A percentile compares a stretch with the other conserved stretches of the same genome.
phyloP scores from a whole-genome alignment of 2,329 filamentous ascomycete genomes.

The Colletotrichum ledebouriae region DNA sequence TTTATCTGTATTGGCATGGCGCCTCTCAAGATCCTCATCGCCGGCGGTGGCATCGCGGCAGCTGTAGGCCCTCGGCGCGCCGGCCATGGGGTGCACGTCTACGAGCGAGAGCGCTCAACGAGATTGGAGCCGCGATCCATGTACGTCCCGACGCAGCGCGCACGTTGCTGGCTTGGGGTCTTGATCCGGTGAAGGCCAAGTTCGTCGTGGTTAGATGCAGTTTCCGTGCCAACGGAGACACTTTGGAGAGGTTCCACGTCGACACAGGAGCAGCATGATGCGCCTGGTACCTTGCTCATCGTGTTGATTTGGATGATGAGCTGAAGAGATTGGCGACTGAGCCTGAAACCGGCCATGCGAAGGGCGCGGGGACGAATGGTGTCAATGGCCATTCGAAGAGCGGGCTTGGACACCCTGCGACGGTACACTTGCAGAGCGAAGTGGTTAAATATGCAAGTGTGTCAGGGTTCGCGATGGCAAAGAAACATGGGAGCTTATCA shows the following conservation, averaged over 20 bases:
- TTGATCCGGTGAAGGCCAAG: slow-evolving; percentile 48
- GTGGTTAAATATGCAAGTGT: slow-evolving; percentile 48
- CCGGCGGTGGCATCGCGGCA: slow-evolving; percentile 53
- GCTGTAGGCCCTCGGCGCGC: slow-evolving; percentile 51
- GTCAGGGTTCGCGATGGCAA: not conserved
- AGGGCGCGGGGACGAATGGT: not conserved
- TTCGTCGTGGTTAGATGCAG: slow-evolving; percentile 45
- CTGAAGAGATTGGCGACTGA: slow-evolving; percentile 52
- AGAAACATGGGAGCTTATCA: not conserved
- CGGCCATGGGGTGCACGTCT: slow-evolving; percentile 51
- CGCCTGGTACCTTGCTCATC: slow-evolving; percentile 53
- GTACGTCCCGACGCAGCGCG: slow-evolving; percentile 55
- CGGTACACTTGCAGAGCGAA: slow-evolving; percentile 44
- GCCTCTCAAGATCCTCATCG: slow-evolving; percentile 45
- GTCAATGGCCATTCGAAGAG: slow-evolving; percentile 11
- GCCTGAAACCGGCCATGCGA: slow-evolving; percentile 10
- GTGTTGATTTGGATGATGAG: slow-evolving; percentile 56
- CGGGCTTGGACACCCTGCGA: slow-evolving; percentile 45
- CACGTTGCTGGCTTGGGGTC: slow-evolving; percentile 53
- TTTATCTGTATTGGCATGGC: slow-evolving; percentile 10
- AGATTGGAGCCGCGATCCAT: slow-evolving; percentile 56
- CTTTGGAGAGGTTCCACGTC: slow-evolving; percentile 44
- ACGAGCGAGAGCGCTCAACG: slow-evolving; percentile 52
- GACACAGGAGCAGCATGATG: slow-evolving; percentile 47
- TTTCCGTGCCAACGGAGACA: slow-evolving; percentile 44